phyloP scores from a whole-genome alignment of 2,329 filamentous ascomycete species.

The Aaosphaeria pasadenensis region DNA sequence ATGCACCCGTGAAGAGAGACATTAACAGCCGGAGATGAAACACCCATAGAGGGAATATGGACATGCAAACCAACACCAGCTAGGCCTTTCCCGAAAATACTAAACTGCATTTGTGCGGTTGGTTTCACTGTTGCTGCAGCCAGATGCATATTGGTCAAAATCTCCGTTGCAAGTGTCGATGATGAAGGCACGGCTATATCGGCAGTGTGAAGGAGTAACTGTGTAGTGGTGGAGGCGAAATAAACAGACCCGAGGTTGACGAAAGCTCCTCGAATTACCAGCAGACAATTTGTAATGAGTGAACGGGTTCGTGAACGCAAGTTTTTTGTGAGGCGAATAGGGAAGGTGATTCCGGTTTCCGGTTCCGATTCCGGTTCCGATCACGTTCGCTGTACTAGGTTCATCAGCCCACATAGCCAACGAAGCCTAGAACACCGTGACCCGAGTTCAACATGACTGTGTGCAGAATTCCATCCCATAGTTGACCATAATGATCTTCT shows the following conservation, averaged over 20 bases:
- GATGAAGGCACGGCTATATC: neutral
- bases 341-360: neutral
- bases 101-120: neutral
- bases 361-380: neutral
- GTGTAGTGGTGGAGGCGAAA: no score
- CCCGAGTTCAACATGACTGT: no score
- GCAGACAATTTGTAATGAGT: no score
- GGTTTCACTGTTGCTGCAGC: neutral
- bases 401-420: no score
- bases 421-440: no score
- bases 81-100: neutral
- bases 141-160: neutral
- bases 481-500: no score
- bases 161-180: neutral
- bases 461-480: no score
- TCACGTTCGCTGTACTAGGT: neutral
- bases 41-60: neutral
- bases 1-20: neutral
- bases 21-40: neutral
- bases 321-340: no score
- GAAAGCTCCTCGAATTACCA: no score
- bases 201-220: no score
- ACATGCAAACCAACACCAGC: neutral
- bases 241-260: no score
- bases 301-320: no score